Conservation (phyloP, 257 asterid genomes). For the Lithospermum erythrorhizon region DNA sequence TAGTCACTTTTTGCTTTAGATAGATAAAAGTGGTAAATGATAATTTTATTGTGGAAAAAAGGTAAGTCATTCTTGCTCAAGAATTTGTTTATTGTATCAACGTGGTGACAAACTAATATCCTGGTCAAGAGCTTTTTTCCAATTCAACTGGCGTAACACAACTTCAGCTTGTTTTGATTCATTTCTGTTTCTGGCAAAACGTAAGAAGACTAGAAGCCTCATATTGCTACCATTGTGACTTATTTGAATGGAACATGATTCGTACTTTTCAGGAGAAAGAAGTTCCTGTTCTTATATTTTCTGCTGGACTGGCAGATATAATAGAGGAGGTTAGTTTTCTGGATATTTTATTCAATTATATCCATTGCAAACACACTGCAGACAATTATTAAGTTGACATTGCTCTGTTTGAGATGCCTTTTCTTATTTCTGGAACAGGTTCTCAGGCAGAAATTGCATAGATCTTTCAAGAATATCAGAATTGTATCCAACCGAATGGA, state of each 20-base stretch:
- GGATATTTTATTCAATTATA: constrained; percentile 1
- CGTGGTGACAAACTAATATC: no score
- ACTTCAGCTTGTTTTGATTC: no score
- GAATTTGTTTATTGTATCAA: no score
- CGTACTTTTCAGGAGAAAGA: constrained; percentile 47
- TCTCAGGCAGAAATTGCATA: constrained; percentile 72
- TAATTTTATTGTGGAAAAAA: no score
- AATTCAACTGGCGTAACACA: no score
- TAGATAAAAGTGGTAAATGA: background rate
- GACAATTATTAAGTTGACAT: background rate
- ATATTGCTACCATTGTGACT: no score
- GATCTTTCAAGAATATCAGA: constrained; percentile 70
- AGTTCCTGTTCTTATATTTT: constrained; percentile 84
- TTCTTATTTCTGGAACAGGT: constrained; percentile 39
- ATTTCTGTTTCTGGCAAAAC: no score
- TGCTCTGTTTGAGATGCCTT: constrained; percentile 22
- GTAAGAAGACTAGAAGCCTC: no score
- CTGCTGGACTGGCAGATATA: constrained; percentile 93
- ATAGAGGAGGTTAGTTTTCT: constrained; percentile 76
- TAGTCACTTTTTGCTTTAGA: background rate
- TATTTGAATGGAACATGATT: constrained; percentile 4
- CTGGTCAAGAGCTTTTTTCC: no score
- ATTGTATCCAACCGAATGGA: constrained; percentile 87
- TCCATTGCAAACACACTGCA: constrained; percentile 1
- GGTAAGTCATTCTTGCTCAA: no score